Evolutionary conservation across 2,329 filamentous ascomycete genomes (phyloP).

Genomic region (Lecanicillium sp.): DNA sequence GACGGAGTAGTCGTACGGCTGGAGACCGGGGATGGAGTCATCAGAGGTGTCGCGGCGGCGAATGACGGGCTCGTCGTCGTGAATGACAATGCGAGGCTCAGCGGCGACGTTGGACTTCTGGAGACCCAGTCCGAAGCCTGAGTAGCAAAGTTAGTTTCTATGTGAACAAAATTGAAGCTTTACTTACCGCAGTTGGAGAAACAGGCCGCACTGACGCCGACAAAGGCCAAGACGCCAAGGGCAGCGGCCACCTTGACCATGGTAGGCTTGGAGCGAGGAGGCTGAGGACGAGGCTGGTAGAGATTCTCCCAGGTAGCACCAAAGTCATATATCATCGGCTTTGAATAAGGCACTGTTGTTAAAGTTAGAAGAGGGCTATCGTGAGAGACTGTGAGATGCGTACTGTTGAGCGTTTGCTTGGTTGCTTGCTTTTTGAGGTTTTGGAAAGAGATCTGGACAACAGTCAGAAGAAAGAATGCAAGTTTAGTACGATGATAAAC

Average conservation of each 20-base stretch:
- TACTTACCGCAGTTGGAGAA: conserved; percentile 8
- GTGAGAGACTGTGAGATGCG: no score
- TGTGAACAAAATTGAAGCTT: neutral
- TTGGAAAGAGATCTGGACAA: no score
- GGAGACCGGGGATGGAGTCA: conserved; percentile 4
- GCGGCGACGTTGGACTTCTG: neutral
- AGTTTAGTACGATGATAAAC: no score
- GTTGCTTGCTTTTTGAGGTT: neutral
- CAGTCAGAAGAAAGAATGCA: no score
- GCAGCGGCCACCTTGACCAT: neutral
- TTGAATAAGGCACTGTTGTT: neutral
- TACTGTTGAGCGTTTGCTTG: no score
- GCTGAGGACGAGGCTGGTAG: conserved; percentile 1
- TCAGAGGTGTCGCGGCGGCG: conserved; percentile 6
- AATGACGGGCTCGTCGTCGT: conserved; percentile 6
- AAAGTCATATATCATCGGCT: neutral
- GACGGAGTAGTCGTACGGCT: conserved; percentile 11
- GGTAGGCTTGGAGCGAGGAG: neutral
- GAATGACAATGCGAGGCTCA: neutral
- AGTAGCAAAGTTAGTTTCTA: neutral
- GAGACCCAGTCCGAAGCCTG: neutral
- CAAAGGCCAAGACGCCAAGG: conserved; percentile 5
- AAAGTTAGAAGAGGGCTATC: neutral
- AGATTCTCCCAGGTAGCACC: neutral
- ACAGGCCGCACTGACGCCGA: neutral